Percentiles rank a stretch among this genome's conserved stretches.
Evolutionary conservation across 768 basidiomycete genomes (phyloP).

Genomic region (Leccinum disarticulatum): DNA sequence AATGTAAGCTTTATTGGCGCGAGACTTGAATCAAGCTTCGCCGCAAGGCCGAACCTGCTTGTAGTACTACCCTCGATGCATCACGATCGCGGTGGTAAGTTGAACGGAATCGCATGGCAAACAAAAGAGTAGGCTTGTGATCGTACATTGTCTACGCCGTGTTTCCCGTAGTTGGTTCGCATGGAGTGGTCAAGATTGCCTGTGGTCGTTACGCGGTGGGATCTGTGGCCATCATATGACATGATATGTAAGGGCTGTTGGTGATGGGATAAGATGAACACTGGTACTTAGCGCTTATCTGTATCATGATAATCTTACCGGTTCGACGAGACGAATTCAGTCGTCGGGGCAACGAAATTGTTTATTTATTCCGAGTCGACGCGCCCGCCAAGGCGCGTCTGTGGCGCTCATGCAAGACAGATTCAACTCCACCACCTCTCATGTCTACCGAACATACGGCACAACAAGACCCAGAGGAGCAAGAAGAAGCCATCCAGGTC

Average conservation of each 20-base stretch:
- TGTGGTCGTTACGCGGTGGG: constrained; percentile 23
- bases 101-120: background rate
- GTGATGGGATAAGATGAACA: background rate
- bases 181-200: constrained; percentile 41
- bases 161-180: constrained; percentile 49
- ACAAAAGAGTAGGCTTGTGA: background rate
- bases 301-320: too few relatives aligned
- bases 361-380: background rate
- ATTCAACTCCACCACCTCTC: background rate
- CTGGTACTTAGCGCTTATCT: too few relatives aligned
- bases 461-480: constrained; percentile 2
- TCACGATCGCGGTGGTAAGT: constrained; percentile 4
- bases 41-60: constrained; percentile 23
- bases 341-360: background rate
- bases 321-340: background rate
- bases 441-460: constrained; percentile 18
- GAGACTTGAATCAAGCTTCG: background rate
- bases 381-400: background rate
- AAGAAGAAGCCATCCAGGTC: constrained; percentile 3
- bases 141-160: constrained; percentile 60
- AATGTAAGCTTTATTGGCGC: background rate
- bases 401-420: constrained; percentile 3
- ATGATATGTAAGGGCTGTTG: constrained; percentile 1
- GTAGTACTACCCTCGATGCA: constrained; percentile 23
- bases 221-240: constrained; percentile 6